A percentile compares a stretch with the other conserved stretches of the same genome.
Conservation (phyloP, 257 asterid genomes). For the Euphrasia confusa region DNA sequence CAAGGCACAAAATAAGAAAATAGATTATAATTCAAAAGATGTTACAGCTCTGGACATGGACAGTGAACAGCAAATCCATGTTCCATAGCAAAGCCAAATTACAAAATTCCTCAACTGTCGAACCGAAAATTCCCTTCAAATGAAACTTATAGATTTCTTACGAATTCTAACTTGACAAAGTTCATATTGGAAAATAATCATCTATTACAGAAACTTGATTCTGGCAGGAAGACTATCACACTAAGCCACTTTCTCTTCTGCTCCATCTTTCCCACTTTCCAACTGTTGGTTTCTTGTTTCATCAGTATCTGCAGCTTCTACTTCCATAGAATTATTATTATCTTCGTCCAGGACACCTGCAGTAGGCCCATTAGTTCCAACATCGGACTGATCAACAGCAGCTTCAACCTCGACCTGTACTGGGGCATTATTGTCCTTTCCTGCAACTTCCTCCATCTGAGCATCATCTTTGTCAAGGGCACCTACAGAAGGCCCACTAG, state of each 20-base stretch:
- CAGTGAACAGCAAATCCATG: too few species aligned
- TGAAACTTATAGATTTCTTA: too few species aligned
- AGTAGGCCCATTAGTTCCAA: slow-evolving; percentile 8
- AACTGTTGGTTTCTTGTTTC: slow-evolving; percentile 26
- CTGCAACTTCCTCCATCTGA: slow-evolving; percentile 13
- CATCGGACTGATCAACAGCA: slow-evolving; percentile 18
- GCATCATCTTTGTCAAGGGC: slow-evolving; percentile 21
- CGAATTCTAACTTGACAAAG: too few species aligned
- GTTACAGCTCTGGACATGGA: too few species aligned
- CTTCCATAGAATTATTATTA: slow-evolving; percentile 6
- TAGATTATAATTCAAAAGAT: too few species aligned
- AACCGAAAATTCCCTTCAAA: too few species aligned
- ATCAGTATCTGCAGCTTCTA: slow-evolving; percentile 16
- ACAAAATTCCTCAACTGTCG: too few species aligned
- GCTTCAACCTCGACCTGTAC: slow-evolving; percentile 6
- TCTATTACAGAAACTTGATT: not conserved
- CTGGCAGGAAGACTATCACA: not conserved
- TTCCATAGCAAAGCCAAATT: too few species aligned
- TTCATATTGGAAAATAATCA: too few species aligned
- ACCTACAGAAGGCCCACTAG: not conserved
- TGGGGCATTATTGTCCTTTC: slow-evolving; percentile 14
- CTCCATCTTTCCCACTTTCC: slow-evolving; percentile 13
- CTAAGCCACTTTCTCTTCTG: not conserved
- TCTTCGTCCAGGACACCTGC: slow-evolving; percentile 16
- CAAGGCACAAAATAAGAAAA: too few species aligned